These are phyloP conservation scores for Caloboletus inedulis DNA, from an alignment of 1,284 basidiomycete species.

Conservation along the genomic window DNA sequence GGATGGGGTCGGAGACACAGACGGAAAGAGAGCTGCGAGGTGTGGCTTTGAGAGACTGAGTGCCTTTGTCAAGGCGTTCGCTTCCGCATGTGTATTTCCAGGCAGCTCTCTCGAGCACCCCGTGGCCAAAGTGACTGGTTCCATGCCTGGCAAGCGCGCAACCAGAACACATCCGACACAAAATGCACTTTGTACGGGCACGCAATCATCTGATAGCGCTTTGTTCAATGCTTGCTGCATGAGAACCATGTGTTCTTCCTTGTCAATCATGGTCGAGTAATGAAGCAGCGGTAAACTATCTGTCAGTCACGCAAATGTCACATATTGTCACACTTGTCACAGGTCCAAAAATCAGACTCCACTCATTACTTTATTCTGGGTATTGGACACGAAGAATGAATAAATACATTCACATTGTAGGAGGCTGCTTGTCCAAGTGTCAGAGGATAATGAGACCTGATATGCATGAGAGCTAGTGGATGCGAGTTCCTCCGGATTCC, in stretches of 20 bases:
- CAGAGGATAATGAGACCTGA: too few species aligned
- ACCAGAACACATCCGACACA: constrained; percentile 92
- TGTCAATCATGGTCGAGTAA: constrained; percentile 8
- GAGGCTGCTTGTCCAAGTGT: too few species aligned
- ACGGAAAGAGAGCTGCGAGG: constrained; percentile 44
- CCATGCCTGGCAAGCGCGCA: constrained; percentile 38
- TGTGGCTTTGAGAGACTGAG: constrained; percentile 42
- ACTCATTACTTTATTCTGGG: too few species aligned
- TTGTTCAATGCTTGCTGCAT: constrained; percentile 69
- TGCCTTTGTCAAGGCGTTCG: constrained; percentile 86
- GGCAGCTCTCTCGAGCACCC: constrained; percentile 91
- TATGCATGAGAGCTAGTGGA: too few species aligned
- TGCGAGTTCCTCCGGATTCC: too few species aligned
- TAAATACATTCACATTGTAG: too few species aligned
- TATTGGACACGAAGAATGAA: too few species aligned
- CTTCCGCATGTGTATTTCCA: constrained; percentile 98
- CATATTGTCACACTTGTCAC: too few species aligned
- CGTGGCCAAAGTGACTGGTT: constrained; percentile 61
- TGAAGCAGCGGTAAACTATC: too few species aligned
- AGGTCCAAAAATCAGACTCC: too few species aligned
- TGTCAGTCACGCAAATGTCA: too few species aligned
- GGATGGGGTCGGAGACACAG: constrained; percentile 25
- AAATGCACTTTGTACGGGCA: constrained; percentile 79
- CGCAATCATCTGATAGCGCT: constrained; percentile 61
- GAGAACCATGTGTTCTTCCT: constrained; percentile 45